phyloP scores from a whole-genome alignment of 2,329 filamentous ascomycete genomes.

The Aspergillus fumigatus region DNA sequence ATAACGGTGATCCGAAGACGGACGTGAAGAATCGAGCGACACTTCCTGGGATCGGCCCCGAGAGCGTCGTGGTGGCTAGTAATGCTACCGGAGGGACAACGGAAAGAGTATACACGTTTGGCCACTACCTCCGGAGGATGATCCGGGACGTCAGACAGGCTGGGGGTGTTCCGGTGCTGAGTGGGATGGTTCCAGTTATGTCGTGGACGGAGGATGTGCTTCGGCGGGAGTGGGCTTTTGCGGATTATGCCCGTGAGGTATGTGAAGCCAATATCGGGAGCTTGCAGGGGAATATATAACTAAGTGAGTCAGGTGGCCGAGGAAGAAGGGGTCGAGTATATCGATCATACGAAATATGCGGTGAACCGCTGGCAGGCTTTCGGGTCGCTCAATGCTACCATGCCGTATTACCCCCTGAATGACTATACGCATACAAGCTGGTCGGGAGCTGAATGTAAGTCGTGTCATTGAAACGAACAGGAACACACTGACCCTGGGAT shows the following conservation, averaged over 20 bases:
- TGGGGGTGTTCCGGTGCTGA: neutral
- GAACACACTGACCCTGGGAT: neutral
- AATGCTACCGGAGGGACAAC: neutral
- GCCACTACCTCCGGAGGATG: neutral
- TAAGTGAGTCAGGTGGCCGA: neutral
- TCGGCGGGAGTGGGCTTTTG: neutral
- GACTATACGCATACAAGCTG: neutral
- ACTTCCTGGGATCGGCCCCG: neutral
- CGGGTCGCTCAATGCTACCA: neutral
- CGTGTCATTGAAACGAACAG: neutral
- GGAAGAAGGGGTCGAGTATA: neutral
- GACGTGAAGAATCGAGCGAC: neutral
- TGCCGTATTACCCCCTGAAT: neutral
- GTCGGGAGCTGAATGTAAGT: neutral
- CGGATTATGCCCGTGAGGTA: neutral
- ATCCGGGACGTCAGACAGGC: neutral
- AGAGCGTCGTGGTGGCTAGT: neutral
- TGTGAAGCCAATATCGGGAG: neutral
- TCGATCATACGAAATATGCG: neutral
- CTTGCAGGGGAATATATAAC: no score
- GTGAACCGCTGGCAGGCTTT: neutral
- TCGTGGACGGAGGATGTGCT: neutral
- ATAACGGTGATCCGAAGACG: neutral
- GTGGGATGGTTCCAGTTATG: neutral
- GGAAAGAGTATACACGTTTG: neutral